Base-by-base conservation (phyloP, 345 rosid species). In the Syzygium grande region DNA sequence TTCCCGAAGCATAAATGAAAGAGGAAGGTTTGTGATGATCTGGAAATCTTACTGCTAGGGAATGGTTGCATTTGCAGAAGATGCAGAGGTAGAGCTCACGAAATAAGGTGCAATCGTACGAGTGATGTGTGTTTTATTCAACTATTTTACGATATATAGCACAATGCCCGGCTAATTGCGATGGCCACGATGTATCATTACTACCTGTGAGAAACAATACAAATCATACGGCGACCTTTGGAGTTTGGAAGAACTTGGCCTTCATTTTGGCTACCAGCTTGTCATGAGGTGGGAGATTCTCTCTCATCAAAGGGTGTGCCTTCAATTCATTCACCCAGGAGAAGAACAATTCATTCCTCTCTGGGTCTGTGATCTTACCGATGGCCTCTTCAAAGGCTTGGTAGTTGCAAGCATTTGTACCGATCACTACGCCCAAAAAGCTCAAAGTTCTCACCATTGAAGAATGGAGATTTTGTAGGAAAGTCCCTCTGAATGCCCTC, bases 401-500 rank as follows among this genome's bases (percentile, higher is more conserved):
- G 84, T 86, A 79, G 52, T 49, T 86, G 85, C 89, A 89, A 7
- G 87, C 84, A 38, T 34, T 73, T 38, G 89, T 23, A 9, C 89
- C 90, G 27, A 86, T 86, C 3, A 88, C 6, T 5, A 87, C 55
- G 46, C 90, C 91, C 41, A 89, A 87, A 23, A 88, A 63, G 23
- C 91, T 90, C 58, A 90, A 90, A 43, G 51, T 9, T 41, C 77
- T 84, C n/a, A 10, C 86, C 90, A 21, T 58, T 73, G 85, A 88
- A 63, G 11, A 34, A 34, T 9, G 86, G 88, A 29, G 54, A 43
- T 23, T 43, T 86, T 6, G 41, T 21, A 6, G 91, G 88, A 22
- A 91, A 86, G 25, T 89, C 89, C 25, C 78, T 85, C 43, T 55
- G 85, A 27, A 89, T 88, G 51, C 90, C 91, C 17, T 85, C 84